Conservation (phyloP, 1,139 yeast genomes). For the Pichia sp. region DNA sequence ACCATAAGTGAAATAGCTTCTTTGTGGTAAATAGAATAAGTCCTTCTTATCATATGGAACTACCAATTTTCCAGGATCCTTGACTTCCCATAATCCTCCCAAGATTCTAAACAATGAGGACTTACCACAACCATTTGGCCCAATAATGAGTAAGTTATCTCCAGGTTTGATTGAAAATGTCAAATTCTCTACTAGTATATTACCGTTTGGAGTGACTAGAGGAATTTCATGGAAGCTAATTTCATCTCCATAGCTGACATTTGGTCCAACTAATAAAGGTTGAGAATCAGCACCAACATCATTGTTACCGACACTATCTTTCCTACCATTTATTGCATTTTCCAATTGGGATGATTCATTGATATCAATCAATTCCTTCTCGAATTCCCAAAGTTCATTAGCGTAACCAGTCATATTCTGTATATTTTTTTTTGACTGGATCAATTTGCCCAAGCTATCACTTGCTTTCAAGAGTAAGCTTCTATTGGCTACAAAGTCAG, state of each 20-base stretch:
- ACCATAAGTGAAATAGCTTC: conserved; percentile 78
- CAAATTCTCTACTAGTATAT: conserved; percentile 61
- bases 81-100: conserved; percentile 91
- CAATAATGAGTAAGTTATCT: conserved; percentile 82
- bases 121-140: conserved; percentile 95
- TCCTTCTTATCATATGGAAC: conserved; percentile 63
- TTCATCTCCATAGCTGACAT: conserved; percentile 45
- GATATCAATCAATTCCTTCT: conserved; percentile 58
- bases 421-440: conserved; percentile 78
- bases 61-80: conserved; percentile 52
- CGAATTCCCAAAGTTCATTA: conserved; percentile 66
- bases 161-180: conserved; percentile 74
- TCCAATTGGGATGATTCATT: conserved; percentile 31
- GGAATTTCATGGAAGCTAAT: conserved; percentile 73
- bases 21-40: conserved; percentile 87
- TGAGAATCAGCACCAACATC: neutral
- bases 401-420: conserved; percentile 86
- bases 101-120: conserved; percentile 84
- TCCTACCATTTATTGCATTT: conserved; percentile 20
- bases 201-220: conserved; percentile 80
- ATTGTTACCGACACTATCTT: neutral
- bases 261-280: conserved; percentile 32
- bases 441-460: conserved; percentile 81
- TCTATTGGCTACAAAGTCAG: conserved; percentile 82
- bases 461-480: conserved; percentile 80